phyloP scores from a whole-genome alignment of 83 land plant genomes.

The Thuja plicata region DNA sequence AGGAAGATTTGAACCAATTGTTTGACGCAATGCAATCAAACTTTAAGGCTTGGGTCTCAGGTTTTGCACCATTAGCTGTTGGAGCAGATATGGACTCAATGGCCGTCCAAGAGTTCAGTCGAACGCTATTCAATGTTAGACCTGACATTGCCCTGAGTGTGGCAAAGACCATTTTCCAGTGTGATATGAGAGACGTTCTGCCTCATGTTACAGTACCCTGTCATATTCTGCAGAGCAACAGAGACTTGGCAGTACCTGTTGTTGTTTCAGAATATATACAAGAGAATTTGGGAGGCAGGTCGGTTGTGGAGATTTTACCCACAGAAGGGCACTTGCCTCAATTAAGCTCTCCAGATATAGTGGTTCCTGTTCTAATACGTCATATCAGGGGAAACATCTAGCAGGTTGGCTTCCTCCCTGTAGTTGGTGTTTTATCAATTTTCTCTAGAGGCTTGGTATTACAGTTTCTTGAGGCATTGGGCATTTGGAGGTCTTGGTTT shows the following conservation, averaged over 20 bases:
- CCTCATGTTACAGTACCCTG: slow-evolving; percentile 78
- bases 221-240: slow-evolving; percentile 89
- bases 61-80: slow-evolving; percentile 89
- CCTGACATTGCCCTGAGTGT: slow-evolving; percentile 93
- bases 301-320: slow-evolving; percentile 81
- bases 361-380: slow-evolving; percentile 70
- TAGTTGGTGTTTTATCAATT: neutral
- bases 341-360: slow-evolving; percentile 82
- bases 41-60: slow-evolving; percentile 92
- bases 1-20: slow-evolving; percentile 81
- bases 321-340: slow-evolving; percentile 95
- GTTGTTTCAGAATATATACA: slow-evolving; percentile 85
- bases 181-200: slow-evolving; percentile 68
- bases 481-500: neutral
- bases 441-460: neutral
- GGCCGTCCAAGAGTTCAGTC: slow-evolving; percentile 93
- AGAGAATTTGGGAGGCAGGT: slow-evolving; percentile 67
- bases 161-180: slow-evolving; percentile 75
- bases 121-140: slow-evolving; percentile 89
- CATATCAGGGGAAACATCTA: slow-evolving; percentile 40
- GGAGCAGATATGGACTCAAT: slow-evolving; percentile 94
- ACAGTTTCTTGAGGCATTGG: neutral
- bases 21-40: slow-evolving; percentile 88
- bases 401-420: neutral
- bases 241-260: slow-evolving; percentile 94